Percentiles rank a stretch among this genome's conserved stretches.
Conservation (phyloP, 2,329 filamentous ascomycete species). For the Exserohilum rostratum region DNA sequence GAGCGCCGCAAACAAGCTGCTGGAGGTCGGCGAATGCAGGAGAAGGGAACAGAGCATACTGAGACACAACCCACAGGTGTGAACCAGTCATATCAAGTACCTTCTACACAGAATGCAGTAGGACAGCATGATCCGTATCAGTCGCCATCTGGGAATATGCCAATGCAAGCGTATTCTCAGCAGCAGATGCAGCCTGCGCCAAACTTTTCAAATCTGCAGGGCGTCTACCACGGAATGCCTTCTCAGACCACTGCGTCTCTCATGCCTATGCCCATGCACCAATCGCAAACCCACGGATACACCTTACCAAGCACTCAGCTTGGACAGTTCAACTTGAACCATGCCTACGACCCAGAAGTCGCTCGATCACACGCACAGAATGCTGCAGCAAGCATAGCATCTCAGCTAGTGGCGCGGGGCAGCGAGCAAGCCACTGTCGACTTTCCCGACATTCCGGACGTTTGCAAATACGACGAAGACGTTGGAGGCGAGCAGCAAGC, state of each 20-base stretch:
- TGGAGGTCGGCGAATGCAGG: neutral
- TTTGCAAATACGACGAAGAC: neutral
- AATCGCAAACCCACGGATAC: neutral
- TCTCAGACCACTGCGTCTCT: neutral
- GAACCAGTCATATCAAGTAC: neutral
- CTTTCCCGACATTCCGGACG: neutral
- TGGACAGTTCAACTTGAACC: neutral
- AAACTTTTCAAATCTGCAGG: neutral
- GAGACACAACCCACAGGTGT: neutral
- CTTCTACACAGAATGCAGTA: neutral
- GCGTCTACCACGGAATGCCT: neutral
- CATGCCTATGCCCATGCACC: neutral
- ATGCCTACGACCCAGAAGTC: too few species aligned
- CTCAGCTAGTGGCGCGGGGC: neutral
- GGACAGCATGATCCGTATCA: neutral
- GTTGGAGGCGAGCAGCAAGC: neutral
- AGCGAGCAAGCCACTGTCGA: neutral
- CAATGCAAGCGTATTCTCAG: neutral
- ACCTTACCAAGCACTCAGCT: neutral
- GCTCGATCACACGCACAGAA: neutral
- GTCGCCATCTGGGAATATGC: neutral
- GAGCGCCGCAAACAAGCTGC: neutral
- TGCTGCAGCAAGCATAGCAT: slow-evolving; percentile 1
- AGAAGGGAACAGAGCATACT: neutral
- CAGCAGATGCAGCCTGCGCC: neutral